A percentile compares a stretch with the other conserved stretches of the same genome.
These are phyloP conservation scores for Colletotrichum neosansevieriae DNA, from an alignment of 2,329 filamentous ascomycete species.

Conservation along the genomic window DNA sequence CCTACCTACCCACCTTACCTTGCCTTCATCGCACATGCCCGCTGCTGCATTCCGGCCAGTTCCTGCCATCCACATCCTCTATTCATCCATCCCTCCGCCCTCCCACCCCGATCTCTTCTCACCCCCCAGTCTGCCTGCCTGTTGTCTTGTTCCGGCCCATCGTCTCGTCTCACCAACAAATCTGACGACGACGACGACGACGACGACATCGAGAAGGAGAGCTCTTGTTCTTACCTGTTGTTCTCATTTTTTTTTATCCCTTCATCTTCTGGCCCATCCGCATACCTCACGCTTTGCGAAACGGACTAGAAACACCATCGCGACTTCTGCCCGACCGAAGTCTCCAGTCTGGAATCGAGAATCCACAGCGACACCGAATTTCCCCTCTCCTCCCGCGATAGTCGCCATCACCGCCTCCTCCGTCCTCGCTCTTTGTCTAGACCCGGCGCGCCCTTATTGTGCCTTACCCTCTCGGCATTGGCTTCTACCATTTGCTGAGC, in stretches of 20 bases:
- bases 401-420: conserved; percentile 28
- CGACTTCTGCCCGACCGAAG: conserved; percentile 7
- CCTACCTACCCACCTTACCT: background rate
- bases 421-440: conserved; percentile 13
- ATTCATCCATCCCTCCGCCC: conserved; percentile 20
- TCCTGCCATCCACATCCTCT: background rate
- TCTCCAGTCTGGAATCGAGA: background rate
- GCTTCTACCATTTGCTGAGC: conserved; percentile 8
- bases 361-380: conserved; percentile 27
- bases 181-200: background rate
- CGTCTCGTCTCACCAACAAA: conserved; percentile 28
- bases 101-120: conserved; percentile 3
- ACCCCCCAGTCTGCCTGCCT: conserved; percentile 15
- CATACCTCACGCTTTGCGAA: conserved; percentile 23
- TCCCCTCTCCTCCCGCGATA: conserved; percentile 21
- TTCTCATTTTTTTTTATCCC: background rate
- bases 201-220: conserved; percentile 15
- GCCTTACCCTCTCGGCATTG: conserved; percentile 11
- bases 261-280: conserved; percentile 1
- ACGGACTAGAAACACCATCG: conserved; percentile 32
- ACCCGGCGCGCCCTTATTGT: conserved; percentile 14
- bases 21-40: background rate
- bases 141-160: conserved; percentile 19
- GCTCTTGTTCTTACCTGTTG: conserved; percentile 13
- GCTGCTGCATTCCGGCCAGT: background rate